Base-by-base conservation (phyloP, 768 basidiomycete genomes). In the Russula sp. region DNA sequence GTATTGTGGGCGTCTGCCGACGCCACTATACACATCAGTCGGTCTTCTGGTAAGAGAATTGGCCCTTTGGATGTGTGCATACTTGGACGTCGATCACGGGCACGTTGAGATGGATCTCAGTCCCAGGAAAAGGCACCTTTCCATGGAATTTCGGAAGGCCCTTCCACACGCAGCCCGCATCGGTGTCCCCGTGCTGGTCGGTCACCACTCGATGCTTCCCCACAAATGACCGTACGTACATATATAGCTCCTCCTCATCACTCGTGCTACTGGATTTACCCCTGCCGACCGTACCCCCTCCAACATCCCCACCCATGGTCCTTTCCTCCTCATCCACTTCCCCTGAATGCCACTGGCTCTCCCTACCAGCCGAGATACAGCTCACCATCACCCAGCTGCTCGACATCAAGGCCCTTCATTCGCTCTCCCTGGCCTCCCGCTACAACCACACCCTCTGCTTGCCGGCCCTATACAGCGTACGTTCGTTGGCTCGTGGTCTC, bases 321-420 rank as follows among this genome's bases (percentile, higher is more conserved):
- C 22, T 18, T 7, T 20, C 35, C 1, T 42, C 16, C 13, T 20
- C 35, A 2, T 34, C 25, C 32, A 2, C 39, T 0, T 55, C 63
- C 2, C 9, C 61, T 25, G 10, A 13, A 1, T 46, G 43, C 49
- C 42, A 7, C 39, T 67, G 64, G 66, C 13, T n/a, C 18, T 8
- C 57, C 34, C 66, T 67, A 55, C 66, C 66, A 13, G 57, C 56
- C 3, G 66, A 67, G 20, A 55, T 67, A 25, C 66, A 63, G 36
- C 50, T 67, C 25, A 39, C 60, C 3, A 56, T 66, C 64, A 60
- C 58, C 29, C 57, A 56, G 9, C 65, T 56, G 34, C 64, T 67
- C 58, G 66, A 66, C 22, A 8, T 39, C 52, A 25, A 50, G 6
- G 20, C 64, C n/a, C 66, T 67, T 38, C 48, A 34, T 29, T 61